These are phyloP conservation scores for Alternaria ventricosa DNA, from an alignment of 2,329 filamentous ascomycete genomes.

Conservation along the genomic window DNA sequence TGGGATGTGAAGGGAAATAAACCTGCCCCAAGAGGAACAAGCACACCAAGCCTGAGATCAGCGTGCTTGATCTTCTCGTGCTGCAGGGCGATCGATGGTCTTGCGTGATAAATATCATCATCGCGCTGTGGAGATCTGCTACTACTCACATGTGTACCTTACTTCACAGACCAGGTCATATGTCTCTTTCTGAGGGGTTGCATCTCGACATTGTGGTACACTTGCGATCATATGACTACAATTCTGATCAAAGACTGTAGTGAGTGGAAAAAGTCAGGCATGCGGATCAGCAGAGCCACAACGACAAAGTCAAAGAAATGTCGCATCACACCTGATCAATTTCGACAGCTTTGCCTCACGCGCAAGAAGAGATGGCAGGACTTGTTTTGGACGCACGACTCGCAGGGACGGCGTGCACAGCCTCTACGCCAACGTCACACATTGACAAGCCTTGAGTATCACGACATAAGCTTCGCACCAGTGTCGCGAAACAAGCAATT, in stretches of 20 bases:
- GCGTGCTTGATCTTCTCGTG: neutral
- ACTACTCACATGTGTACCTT: neutral
- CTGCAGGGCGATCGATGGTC: neutral
- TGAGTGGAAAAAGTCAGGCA: neutral
- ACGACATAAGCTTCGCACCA: neutral
- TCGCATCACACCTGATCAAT: neutral
- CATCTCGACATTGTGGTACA: neutral
- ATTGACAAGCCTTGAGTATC: neutral
- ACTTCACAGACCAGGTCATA: neutral
- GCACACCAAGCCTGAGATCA: constrained; percentile 1
- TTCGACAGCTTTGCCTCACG: neutral
- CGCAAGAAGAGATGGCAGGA: neutral
- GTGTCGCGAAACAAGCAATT: neutral
- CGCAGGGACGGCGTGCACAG: neutral
- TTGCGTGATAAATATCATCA: neutral
- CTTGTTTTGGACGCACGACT: neutral
- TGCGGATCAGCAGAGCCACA: neutral
- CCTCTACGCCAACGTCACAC: neutral
- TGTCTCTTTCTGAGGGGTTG: neutral
- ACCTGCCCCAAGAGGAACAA: neutral
- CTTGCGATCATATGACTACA: neutral
- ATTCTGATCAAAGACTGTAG: neutral
- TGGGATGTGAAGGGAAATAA: neutral
- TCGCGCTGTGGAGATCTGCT: neutral
- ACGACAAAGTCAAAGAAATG: neutral